A percentile compares a stretch with the other conserved stretches of the same genome.
Conservation (phyloP, 768 basidiomycete species). For the Crucibulum laeve region DNA sequence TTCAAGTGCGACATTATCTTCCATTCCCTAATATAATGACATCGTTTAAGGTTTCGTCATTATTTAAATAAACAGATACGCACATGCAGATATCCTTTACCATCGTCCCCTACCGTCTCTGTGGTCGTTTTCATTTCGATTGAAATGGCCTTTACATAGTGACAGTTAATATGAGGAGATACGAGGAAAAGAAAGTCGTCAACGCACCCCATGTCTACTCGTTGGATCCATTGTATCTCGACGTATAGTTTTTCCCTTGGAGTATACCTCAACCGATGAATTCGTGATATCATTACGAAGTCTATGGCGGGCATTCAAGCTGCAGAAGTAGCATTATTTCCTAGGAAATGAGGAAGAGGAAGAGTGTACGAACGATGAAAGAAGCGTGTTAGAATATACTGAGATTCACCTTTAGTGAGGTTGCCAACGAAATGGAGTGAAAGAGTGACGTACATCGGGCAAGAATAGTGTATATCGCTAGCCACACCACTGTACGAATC, state of each 20-base stretch:
- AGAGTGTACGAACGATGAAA: slow-evolving; percentile 15
- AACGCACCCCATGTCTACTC: background rate
- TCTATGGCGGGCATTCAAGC: background rate
- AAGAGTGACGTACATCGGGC: slow-evolving; percentile 20
- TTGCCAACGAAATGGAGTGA: background rate
- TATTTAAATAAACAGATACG: too few species aligned
- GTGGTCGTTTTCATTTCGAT: background rate
- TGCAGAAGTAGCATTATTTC: background rate
- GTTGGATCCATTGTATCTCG: background rate
- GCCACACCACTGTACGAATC: slow-evolving; percentile 21
- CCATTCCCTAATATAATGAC: too few species aligned
- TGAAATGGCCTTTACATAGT: background rate
- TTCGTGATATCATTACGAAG: background rate
- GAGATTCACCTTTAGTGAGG: background rate
- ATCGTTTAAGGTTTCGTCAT: too few species aligned
- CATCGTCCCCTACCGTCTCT: background rate
- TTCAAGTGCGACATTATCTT: too few species aligned
- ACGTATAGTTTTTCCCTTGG: background rate
- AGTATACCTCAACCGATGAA: background rate
- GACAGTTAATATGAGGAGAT: background rate
- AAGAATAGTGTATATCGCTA: slow-evolving; percentile 23
- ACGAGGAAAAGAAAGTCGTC: background rate
- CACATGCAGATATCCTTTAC: background rate
- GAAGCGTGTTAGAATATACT: slow-evolving; percentile 23
- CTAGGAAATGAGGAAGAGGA: background rate